A percentile compares a stretch with the other conserved stretches of the same genome.
phyloP scores from a whole-genome alignment of 306 rosid species.

The Vicia villosa region DNA sequence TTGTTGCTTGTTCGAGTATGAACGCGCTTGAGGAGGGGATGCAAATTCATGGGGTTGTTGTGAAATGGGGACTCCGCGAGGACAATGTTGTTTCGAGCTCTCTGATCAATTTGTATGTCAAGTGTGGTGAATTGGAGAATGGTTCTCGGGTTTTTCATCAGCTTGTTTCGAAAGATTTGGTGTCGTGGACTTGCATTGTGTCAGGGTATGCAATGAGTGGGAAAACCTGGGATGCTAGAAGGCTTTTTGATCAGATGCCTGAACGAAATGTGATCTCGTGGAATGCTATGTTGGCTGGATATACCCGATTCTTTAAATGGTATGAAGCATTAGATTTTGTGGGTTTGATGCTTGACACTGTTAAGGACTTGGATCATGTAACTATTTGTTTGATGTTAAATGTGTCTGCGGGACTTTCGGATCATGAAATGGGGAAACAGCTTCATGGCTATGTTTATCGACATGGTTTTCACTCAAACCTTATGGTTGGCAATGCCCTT shows the following conservation, averaged over 20 bases:
- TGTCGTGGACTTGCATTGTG: conserved; percentile 74
- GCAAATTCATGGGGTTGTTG: conserved; percentile 65
- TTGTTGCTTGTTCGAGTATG: conserved; percentile 60
- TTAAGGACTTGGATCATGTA: conserved; percentile 49
- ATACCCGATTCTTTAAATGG: conserved; percentile 47
- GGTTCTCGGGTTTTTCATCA: conserved; percentile 56
- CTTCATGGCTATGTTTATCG: conserved; percentile 67
- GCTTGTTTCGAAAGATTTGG: conserved; percentile 54
- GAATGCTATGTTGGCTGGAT: conserved; percentile 84
- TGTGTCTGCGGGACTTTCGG: conserved; percentile 51
- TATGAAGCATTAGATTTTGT: conserved; percentile 57
- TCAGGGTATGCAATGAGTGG: conserved; percentile 66
- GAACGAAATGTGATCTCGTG: conserved; percentile 70
- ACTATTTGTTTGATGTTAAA: conserved; percentile 64
- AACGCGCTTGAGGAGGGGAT: conserved; percentile 57
- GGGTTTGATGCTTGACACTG: conserved; percentile 47
- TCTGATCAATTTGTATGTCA: conserved; percentile 61
- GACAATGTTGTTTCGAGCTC: conserved; percentile 61
- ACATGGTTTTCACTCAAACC: conserved; percentile 47
- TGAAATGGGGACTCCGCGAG: conserved; percentile 52
- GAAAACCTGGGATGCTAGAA: conserved; percentile 56
- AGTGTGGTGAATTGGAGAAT: conserved; percentile 58
- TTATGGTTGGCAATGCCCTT: conserved; percentile 66
- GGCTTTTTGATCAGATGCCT: conserved; percentile 66
- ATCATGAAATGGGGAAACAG: conserved; percentile 67